Base-by-base conservation (phyloP, 23 red algal species). In the Gracilaria vermiculophylla region DNA sequence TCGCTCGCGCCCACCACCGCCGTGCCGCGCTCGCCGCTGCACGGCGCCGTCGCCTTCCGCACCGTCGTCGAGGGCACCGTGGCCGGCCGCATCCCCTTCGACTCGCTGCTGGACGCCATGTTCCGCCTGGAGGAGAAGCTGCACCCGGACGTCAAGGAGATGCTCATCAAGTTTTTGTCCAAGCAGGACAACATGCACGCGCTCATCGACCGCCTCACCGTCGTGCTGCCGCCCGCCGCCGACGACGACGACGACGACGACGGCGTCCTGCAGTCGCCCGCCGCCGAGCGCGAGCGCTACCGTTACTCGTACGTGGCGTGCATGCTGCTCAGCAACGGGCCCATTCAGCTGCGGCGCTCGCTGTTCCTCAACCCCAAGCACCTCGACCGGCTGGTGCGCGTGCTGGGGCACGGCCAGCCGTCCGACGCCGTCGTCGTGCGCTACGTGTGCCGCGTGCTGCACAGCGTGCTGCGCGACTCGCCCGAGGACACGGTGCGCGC, bases 241-340 rank as follows among this genome's bases (percentile, higher is more conserved):
- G 90, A 67, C 27, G 90, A 93, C 2, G 90, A 84, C 12, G 80
- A 50, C 27, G 52, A 78, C 49, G 75, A 84, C n/a, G n/a, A n/a
- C n/a, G n/a, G n/a, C n/a, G n/a, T n/a, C n/a, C n/a, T n/a, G n/a
- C n/a, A n/a, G 52, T 50, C 35, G n/a, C 58, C 82, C 19, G 65
- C 17, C n/a, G 82, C 43, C 15, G 87, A 80, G 55, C 87, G 87
- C 45, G 87, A 80, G 40, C 74, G 87, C 20, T 78, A 93, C 69
- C 79, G 90, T 11, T 93, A 93, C 62, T 85, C 90, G 53, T 93
- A 93, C 34, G 90, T 93, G 0, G 48, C 81, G 15, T 78, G 75
- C 28, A 84, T 85, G 90, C 72, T 93, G 0, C 54, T 93, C 2
- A 85, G 80, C 77, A 93, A 93, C 62, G 90, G 90, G 2, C 90